These are phyloP conservation scores for Heterobasidion annosum DNA, from an alignment of 1,284 basidiomycete species.

Conservation along the genomic window DNA sequence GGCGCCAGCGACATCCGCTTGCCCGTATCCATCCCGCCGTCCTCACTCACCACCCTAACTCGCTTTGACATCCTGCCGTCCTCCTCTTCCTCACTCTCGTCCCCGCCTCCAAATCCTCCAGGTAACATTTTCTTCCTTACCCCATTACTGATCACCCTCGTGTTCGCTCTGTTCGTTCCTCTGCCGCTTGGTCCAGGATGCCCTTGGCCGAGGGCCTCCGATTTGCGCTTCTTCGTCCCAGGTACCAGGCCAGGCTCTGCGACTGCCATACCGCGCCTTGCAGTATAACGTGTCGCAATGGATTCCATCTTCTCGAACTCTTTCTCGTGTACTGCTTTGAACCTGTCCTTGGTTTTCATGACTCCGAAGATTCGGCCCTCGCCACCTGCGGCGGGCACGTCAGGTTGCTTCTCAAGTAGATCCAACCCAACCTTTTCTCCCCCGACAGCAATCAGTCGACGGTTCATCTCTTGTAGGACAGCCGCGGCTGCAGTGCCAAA, in stretches of 20 bases:
- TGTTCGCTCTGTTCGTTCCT: neutral
- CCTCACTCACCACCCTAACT: conserved; percentile 23
- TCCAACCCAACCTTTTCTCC: conserved; percentile 33
- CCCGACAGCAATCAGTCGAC: conserved; percentile 41
- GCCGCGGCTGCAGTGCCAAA: conserved; percentile 53
- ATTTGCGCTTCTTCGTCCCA: conserved; percentile 31
- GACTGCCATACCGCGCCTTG: conserved; percentile 27
- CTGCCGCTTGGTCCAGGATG: conserved; percentile 25
- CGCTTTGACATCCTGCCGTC: conserved; percentile 25
- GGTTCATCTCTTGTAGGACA: conserved; percentile 73
- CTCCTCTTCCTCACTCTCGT: conserved; percentile 31
- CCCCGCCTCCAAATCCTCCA: conserved; percentile 46
- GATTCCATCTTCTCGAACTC: conserved; percentile 72
- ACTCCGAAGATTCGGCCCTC: neutral
- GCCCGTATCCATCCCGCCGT: conserved; percentile 20
- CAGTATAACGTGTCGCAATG: conserved; percentile 53
- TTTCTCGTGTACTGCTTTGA: conserved; percentile 52
- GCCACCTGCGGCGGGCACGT: neutral
- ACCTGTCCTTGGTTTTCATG: conserved; percentile 26
- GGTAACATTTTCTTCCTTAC: conserved; percentile 38
- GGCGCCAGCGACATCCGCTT: conserved; percentile 24
- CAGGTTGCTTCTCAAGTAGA: conserved; percentile 9
- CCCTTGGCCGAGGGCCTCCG: conserved; percentile 28
- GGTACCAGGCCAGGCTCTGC: neutral
- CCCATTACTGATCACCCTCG: conserved; percentile 40